Evolutionary conservation across 2,329 filamentous ascomycete species (phyloP), one percentile per base, ranked within the genome.

Genomic region (Aureobasidium pullulans): DNA sequence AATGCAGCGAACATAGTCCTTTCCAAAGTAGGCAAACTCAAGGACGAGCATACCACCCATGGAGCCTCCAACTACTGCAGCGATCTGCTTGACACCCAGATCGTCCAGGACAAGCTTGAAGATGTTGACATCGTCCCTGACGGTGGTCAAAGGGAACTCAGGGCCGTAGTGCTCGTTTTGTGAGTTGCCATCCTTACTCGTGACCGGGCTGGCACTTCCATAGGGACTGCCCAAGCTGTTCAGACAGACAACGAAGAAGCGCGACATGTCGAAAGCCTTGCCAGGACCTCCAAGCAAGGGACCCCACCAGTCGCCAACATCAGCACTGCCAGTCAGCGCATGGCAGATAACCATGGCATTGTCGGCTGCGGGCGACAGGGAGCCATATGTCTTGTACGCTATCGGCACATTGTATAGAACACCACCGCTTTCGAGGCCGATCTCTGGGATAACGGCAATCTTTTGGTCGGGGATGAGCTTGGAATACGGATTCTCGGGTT

Each of bases 91-190:
- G 36, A 95, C 86, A 16, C 89, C 90, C 16, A 95, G 76, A 61
- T 93, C 88, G 68, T 94, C 89, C 8, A 95, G 79, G 7, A 95
- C 76, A 36, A 93, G 74, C 71, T 86, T 90, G 77, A 94, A 91
- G 49, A 94, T 79, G 64, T 89, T 91, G 57, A 97, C 93, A 76
- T 99, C 94, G 71, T 99, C 94, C 65, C 93, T 82, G 64, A 99
- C 90, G 0, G 94, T 97, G 1, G 94, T 96, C 64, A 99, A 77
- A 48, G 94, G 94, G 66, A 99, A 99, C 69, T 99, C 94, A 1
- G 94, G 94, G 0, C 94, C 94, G 69, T 99, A 99, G 66, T 83
- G 83, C 16, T 84, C 91, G 63, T 89, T 85, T 54, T 78, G 78
- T 15, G 81, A 76, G 66, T 95, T 84, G 13, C 91, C 91, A 69